These are phyloP conservation scores for Beauveria caledonica DNA, from an alignment of 2,329 filamentous ascomycete species.

Conservation along the genomic window DNA sequence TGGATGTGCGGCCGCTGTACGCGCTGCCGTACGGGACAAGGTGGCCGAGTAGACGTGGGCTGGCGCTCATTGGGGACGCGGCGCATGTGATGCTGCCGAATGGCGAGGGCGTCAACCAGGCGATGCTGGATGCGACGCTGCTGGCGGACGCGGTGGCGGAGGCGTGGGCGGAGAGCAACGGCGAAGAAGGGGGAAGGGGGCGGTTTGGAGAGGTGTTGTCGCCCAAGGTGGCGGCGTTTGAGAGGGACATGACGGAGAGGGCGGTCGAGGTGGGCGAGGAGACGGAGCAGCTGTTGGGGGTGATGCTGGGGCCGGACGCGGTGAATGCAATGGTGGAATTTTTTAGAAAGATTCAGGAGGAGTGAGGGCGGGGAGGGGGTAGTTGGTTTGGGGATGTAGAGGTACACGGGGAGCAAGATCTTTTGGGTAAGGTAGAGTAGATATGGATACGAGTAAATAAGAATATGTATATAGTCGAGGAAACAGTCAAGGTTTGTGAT, in stretches of 20 bases:
- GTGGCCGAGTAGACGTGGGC: slow-evolving; percentile 34
- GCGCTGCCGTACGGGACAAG: slow-evolving; percentile 34
- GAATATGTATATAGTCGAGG: no score
- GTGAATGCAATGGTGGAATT: background rate
- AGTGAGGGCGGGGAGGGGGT: background rate
- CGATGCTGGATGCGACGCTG: slow-evolving; percentile 40
- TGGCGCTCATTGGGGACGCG: slow-evolving; percentile 47
- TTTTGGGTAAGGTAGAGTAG: no score
- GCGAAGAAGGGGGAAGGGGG: background rate
- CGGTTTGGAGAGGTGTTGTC: slow-evolving; percentile 15
- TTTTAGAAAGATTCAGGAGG: background rate
- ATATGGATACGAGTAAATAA: no score
- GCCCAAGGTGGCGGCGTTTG: slow-evolving; percentile 17
- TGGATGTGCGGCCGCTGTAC: slow-evolving; percentile 22
- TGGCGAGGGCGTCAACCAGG: slow-evolving; percentile 47
- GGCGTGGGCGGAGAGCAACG: background rate
- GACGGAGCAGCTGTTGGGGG: slow-evolving; percentile 2
- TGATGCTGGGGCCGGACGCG: slow-evolving; percentile 3
- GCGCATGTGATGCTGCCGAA: slow-evolving; percentile 45
- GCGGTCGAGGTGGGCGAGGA: background rate
- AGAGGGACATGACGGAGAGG: slow-evolving; percentile 14
- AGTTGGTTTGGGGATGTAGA: no score
- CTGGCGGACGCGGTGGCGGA: slow-evolving; percentile 28
- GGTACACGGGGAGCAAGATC: no score
- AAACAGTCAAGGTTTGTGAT: no score